These are phyloP conservation scores for Fragaria ananassa DNA, from an alignment of 306 rosid genomes.

Conservation along the genomic window DNA sequence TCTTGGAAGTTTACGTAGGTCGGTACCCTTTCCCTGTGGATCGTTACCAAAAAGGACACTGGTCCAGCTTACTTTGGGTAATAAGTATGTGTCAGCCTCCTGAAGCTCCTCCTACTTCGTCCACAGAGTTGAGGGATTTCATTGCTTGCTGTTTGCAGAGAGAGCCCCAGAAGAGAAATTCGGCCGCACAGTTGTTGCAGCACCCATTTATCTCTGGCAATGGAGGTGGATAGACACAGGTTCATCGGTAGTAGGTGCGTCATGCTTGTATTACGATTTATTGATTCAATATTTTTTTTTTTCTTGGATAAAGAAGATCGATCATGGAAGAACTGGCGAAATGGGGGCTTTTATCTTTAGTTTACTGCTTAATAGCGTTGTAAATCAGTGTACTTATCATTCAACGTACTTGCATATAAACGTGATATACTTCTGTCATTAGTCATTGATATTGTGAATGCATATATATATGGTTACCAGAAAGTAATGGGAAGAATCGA, in stretches of 20 bases:
- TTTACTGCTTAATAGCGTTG: not conserved
- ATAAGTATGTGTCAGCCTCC: constrained; percentile 96
- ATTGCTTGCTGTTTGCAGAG: constrained; percentile 67
- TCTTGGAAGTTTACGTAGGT: constrained; percentile 82
- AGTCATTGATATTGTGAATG: not conserved
- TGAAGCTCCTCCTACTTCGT: constrained; percentile 71
- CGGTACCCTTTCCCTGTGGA: constrained; percentile 78
- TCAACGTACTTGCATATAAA: too few species aligned
- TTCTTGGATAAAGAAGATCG: not conserved
- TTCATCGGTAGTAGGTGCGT: constrained; percentile 10
- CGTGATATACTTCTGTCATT: too few species aligned
- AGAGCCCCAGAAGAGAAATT: constrained; percentile 63
- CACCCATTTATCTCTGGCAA: constrained; percentile 65
- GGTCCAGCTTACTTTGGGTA: constrained; percentile 81
- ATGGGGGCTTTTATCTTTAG: not conserved
- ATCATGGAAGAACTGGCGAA: not conserved
- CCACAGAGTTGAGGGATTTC: constrained; percentile 63
- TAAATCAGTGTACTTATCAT: too few species aligned
- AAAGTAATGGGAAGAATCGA: not conserved
- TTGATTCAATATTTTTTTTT: not conserved
- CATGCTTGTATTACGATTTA: not conserved
- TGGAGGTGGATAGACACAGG: constrained; percentile 1
- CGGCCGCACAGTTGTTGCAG: constrained; percentile 46
- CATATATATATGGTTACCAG: not conserved
- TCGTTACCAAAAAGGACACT: constrained; percentile 57